Evolutionary conservation across 176 grass and related monocot genomes (phyloP).

Genomic region (Hsuehochloa calcarea): DNA sequence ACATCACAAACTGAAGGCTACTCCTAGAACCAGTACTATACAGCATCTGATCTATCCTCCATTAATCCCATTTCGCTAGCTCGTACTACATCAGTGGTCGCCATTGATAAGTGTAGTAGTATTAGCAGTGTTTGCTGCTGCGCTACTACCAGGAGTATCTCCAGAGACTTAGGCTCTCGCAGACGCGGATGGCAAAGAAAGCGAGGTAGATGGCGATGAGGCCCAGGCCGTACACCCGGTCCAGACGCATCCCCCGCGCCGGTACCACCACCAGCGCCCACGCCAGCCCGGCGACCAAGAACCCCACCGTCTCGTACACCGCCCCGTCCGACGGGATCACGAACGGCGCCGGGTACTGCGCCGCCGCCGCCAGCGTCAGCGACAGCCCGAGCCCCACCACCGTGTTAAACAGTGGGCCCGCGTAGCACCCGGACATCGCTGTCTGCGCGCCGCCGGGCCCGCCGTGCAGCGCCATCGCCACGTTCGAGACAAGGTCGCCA

Average conservation of each 20-base stretch:
- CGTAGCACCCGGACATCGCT: constrained; percentile 75
- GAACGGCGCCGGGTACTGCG: constrained; percentile 49
- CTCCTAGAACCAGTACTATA: not conserved
- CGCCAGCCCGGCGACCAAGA: constrained; percentile 52
- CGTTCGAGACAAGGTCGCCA: constrained; percentile 77
- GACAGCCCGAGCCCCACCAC: constrained; percentile 70
- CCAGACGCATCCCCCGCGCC: constrained; percentile 68
- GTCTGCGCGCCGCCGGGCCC: constrained; percentile 65
- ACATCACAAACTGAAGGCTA: not conserved
- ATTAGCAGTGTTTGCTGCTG: not conserved
- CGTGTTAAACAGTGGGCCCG: constrained; percentile 79
- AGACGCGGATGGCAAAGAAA: constrained; percentile 55
- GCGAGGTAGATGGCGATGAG: constrained; percentile 70
- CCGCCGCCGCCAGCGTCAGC: constrained; percentile 54
- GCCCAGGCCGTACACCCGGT: constrained; percentile 59
- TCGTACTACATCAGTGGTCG: not conserved
- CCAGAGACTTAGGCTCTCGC: constrained; percentile 48
- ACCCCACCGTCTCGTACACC: constrained; percentile 67
- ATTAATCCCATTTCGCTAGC: not conserved
- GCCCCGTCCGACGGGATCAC: constrained; percentile 43
- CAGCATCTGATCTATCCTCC: constrained; percentile 20
- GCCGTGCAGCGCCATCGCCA: constrained; percentile 68
- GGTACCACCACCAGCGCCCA: constrained; percentile 79
- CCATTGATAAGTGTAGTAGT: not conserved
- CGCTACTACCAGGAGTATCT: not conserved